These are phyloP conservation scores for Podospora australis DNA, from an alignment of 495 filamentous ascomycete genomes.

Conservation along the genomic window DNA sequence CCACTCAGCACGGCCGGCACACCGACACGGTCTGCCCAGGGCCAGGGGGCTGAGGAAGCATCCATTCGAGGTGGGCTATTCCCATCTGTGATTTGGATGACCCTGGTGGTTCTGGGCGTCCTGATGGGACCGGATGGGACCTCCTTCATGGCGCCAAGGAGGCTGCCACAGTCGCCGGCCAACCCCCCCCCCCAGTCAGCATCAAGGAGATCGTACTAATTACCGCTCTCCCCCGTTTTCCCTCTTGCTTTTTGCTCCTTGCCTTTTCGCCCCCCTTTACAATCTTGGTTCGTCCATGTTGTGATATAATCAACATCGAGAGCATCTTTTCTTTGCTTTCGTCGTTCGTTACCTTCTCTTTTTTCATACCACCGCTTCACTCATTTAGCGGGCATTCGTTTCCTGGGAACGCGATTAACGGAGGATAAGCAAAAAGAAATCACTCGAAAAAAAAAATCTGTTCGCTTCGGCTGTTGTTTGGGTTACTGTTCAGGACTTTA, in stretches of 20 bases:
- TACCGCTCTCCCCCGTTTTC: constrained; percentile 18
- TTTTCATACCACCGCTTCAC: constrained; percentile 82
- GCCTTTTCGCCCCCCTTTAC: constrained; percentile 38
- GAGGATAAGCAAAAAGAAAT: constrained; percentile 18
- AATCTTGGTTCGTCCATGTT: constrained; percentile 36
- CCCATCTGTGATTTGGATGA: constrained; percentile 10
- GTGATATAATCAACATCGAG: constrained; percentile 44
- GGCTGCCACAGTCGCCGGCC: no score
- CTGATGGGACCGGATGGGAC: constrained; percentile 13
- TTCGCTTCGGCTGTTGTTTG: constrained; percentile 14
- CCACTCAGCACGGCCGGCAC: constrained; percentile 19
- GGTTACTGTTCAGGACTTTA: background rate
- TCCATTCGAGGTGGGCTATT: constrained; percentile 8
- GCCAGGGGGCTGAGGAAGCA: constrained; percentile 5
- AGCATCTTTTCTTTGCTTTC: constrained; percentile 47
- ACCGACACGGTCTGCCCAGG: constrained; percentile 12
- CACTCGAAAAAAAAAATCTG: constrained; percentile 8
- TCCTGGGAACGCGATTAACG: constrained; percentile 28
- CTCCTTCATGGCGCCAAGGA: constrained; percentile 21
- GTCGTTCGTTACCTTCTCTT: constrained; percentile 33
- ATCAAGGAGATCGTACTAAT: constrained; percentile 20
- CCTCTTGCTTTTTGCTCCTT: constrained; percentile 18
- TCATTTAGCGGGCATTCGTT: constrained; percentile 95
- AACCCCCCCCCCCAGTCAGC: constrained; percentile 14
- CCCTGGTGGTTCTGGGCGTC: constrained; percentile 20